These are phyloP conservation scores for Streptanthus diversifolius DNA, from an alignment of 345 rosid genomes.

Conservation along the genomic window DNA sequence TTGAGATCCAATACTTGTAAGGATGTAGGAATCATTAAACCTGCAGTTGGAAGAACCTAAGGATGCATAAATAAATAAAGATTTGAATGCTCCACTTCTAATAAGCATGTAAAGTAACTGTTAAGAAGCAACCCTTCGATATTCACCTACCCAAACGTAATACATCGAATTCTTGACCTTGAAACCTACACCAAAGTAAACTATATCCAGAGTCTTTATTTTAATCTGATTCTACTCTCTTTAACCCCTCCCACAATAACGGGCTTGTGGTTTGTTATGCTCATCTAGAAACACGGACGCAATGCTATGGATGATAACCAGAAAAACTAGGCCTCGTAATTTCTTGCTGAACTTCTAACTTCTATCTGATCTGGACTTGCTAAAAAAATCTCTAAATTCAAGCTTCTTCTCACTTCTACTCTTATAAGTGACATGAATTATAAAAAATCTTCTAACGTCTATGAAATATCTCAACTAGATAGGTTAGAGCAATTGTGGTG, in stretches of 20 bases:
- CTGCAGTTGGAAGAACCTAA: conserved; percentile 15
- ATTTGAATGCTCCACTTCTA: background rate
- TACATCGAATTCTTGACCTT: background rate
- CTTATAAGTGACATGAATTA: background rate
- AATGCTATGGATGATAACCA: background rate
- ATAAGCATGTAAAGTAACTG: background rate
- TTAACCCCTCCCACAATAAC: background rate
- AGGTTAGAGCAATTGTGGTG: too few species aligned
- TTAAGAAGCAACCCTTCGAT: background rate
- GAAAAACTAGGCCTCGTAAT: background rate
- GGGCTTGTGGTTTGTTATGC: background rate
- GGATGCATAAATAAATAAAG: background rate
- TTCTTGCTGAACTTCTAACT: background rate
- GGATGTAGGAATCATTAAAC: conserved; percentile 15
- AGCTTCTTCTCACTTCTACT: background rate
- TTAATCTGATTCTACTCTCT: background rate
- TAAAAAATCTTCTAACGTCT: background rate
- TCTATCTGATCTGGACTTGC: background rate
- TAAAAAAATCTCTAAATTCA: background rate
- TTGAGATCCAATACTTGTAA: conserved; percentile 24
- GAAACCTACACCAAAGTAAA: background rate
- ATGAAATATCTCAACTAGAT: background rate
- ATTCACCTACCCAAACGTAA: background rate
- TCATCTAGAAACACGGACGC: background rate
- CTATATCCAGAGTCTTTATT: background rate